Evolutionary conservation across 2,329 filamentous ascomycete genomes (phyloP).

Genomic region (Colletotrichum tofieldiae): DNA sequence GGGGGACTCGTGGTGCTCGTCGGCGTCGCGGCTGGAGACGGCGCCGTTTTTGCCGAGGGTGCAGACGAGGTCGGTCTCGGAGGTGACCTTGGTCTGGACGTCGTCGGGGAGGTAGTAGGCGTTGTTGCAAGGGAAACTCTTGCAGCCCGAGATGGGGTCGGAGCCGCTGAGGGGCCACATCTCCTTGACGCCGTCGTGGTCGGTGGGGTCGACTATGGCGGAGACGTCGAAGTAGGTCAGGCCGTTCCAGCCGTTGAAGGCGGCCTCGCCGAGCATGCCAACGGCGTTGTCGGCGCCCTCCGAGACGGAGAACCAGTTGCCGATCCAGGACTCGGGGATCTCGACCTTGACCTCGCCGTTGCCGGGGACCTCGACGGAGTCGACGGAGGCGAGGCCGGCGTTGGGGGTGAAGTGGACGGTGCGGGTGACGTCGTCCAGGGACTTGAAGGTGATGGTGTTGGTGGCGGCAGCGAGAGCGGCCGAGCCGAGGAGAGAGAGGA

Average conservation of each 20-base stretch:
- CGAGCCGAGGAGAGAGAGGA: slow-evolving; percentile 59
- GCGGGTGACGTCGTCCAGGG: slow-evolving; percentile 67
- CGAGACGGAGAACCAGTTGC: slow-evolving; percentile 67
- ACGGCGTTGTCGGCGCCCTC: slow-evolving; percentile 58
- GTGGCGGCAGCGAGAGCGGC: slow-evolving; percentile 59
- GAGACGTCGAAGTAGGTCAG: slow-evolving; percentile 72
- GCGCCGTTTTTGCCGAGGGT: slow-evolving; percentile 60
- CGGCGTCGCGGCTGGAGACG: slow-evolving; percentile 41
- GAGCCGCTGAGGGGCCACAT: slow-evolving; percentile 62
- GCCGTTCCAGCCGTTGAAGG: slow-evolving; percentile 64
- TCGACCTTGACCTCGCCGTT: slow-evolving; percentile 57
- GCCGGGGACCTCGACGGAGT: slow-evolving; percentile 58
- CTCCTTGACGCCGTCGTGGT: slow-evolving; percentile 68
- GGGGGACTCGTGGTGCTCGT: slow-evolving; percentile 38
- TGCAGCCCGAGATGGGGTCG: slow-evolving; percentile 65
- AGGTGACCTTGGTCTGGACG: slow-evolving; percentile 68
- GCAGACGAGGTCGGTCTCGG: slow-evolving; percentile 65
- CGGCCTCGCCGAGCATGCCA: slow-evolving; percentile 70
- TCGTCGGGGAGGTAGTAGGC: slow-evolving; percentile 70
- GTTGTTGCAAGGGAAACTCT: slow-evolving; percentile 67
- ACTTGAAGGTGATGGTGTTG: slow-evolving; percentile 71
- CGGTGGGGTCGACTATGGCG: slow-evolving; percentile 68
- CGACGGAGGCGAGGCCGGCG: slow-evolving; percentile 54
- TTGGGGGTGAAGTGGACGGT: slow-evolving; percentile 67
- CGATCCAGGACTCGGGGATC: slow-evolving; percentile 62